Percentiles rank a stretch among this genome's conserved stretches.
Conservation (phyloP, 768 basidiomycete genomes). For the Suillus clintonianus region DNA sequence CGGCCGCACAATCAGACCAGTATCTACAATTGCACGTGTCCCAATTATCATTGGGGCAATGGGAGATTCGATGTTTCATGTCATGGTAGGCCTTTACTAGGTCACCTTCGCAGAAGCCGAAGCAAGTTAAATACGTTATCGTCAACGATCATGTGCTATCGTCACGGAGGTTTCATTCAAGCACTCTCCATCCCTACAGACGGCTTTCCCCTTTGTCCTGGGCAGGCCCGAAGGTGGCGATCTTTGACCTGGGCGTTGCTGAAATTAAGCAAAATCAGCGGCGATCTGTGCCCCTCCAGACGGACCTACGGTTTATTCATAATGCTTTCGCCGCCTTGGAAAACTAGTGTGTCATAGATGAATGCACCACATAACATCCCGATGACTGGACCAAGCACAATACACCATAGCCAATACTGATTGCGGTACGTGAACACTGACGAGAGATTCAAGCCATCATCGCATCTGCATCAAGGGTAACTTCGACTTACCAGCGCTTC, state of each 20-base stretch:
- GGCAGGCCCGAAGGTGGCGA: background rate
- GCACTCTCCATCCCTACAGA: background rate
- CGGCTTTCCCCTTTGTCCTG: background rate
- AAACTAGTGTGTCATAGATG: constrained; percentile 61
- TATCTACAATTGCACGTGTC: background rate
- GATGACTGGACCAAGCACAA: constrained; percentile 57
- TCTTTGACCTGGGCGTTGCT: background rate
- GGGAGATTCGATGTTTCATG: background rate
- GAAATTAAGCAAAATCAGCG: background rate
- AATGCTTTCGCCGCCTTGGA: constrained; percentile 54
- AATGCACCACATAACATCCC: constrained; percentile 57
- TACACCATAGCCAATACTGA: constrained; percentile 79
- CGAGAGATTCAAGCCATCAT: background rate
- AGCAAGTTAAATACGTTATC: background rate
- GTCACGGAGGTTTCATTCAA: background rate
- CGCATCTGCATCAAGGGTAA: background rate
- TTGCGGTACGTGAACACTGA: constrained; percentile 34
- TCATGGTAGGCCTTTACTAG: background rate
- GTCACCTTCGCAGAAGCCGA: background rate
- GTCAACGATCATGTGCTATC: background rate
- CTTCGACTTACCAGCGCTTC: constrained; percentile 39
- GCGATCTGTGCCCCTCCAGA: too few species aligned
- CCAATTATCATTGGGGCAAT: background rate
- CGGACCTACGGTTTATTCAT: constrained; percentile 51
- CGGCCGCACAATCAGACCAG: background rate